Base-by-base conservation (phyloP, 495 filamentous ascomycete genomes). In the Daldinia grandis region DNA sequence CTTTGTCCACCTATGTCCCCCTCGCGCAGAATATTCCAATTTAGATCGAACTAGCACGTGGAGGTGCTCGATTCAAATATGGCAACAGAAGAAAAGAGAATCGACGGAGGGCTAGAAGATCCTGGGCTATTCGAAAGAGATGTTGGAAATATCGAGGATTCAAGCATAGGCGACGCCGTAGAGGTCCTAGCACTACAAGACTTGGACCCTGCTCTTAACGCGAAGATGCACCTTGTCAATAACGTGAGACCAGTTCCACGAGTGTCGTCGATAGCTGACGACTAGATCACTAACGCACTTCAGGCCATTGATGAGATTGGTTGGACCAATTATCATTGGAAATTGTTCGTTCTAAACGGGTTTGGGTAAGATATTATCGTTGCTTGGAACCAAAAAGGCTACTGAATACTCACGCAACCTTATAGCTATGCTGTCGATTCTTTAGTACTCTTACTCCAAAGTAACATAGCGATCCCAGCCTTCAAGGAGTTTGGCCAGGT, bases 231-330 rank as follows among this genome's bases (percentile, higher is more conserved):
- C 57, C 74, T 91, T 68, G 84, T 92, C 64, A 92, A 92, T 75
- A 86, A 91, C 75, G 89, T 90, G 71, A 80, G 85, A 80, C 50
- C 55, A 49, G 54, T 31, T 27, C 35, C 15, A 65, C 10, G 19
- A 59, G 31, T 27, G 14, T 37, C 35, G 42, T 5, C 54, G 24
- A 54, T 49, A 66, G 28, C 47, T 51, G 19, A 47, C 54, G 21
- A 7, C 38, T 14, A 33, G 42, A 65, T 57, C 60, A 58, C 59
- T 65, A 40, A 74, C 53, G 54, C 25, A 28, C 33, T 24, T 24
- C 15, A 90, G 88, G 83, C 89, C 3, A 92, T 93, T 64, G 89
- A 93, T 74, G 87, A 92, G 68, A 91, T 93, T 71, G 89, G 90
- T 8, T 90, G 89, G 78, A 91, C 89, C 0, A 71, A 76, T 28